phyloP scores from a whole-genome alignment of 2,329 filamentous ascomycete species.

The Botrytis aclada region DNA sequence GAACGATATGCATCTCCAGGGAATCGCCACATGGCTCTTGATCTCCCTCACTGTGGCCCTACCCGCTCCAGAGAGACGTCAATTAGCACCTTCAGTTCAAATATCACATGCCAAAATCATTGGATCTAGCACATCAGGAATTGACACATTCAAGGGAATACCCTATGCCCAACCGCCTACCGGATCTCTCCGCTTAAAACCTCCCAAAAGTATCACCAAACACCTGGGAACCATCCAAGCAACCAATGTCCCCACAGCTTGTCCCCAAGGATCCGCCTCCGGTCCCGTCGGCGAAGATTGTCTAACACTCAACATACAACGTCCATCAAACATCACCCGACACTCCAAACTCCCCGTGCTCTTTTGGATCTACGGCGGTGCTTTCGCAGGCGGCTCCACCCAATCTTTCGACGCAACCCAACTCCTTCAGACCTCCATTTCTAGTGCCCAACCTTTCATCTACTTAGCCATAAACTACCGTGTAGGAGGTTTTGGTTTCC shows the following conservation, averaged over 20 bases:
- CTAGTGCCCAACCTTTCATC: constrained; percentile 58
- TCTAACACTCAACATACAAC: constrained; percentile 40
- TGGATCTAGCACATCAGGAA: not conserved
- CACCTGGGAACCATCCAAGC: constrained; percentile 30
- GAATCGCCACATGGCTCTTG: not conserved
- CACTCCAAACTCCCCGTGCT: constrained; percentile 49
- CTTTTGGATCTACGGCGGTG: constrained; percentile 40
- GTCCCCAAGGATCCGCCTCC: constrained; percentile 37
- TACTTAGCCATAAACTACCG: constrained; percentile 61
- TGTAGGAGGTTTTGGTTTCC: constrained; percentile 66
- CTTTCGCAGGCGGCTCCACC: constrained; percentile 42
- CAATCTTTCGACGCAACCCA: constrained; percentile 50
- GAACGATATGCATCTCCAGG: not conserved
- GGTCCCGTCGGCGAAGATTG: constrained; percentile 37
- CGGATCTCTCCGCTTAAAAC: constrained; percentile 44
- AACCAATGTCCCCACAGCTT: constrained; percentile 33
- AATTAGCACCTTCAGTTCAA: not conserved
- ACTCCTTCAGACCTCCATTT: constrained; percentile 54
- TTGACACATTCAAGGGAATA: constrained; percentile 30
- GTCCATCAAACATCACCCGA: constrained; percentile 43
- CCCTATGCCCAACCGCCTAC: constrained; percentile 44
- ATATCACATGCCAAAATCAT: constrained; percentile 6
- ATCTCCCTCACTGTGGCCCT: not conserved
- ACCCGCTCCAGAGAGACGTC: not conserved
- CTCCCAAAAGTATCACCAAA: constrained; percentile 34